Conservation (phyloP, 2,329 filamentous ascomycete species). For the Juglanconis oblonga region DNA sequence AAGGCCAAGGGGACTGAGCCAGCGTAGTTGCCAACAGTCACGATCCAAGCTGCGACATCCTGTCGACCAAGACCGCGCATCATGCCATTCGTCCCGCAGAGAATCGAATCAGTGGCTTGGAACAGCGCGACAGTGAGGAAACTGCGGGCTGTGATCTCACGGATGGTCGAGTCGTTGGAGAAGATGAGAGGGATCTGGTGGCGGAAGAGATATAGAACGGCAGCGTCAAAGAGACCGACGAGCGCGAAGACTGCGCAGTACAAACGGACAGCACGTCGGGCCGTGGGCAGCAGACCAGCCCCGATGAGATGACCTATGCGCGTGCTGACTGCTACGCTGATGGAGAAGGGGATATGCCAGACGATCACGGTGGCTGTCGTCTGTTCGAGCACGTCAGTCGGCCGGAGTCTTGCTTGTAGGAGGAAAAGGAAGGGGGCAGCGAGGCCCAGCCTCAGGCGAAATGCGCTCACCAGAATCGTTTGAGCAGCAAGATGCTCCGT, state of each 20-base stretch:
- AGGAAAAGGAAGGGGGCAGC: not conserved
- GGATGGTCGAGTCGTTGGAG: slow-evolving; percentile 29
- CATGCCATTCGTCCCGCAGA: slow-evolving; percentile 35
- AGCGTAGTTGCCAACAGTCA: slow-evolving; percentile 35
- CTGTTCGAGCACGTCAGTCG: not conserved
- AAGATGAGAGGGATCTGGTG: slow-evolving; percentile 29
- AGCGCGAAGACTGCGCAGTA: slow-evolving; percentile 32
- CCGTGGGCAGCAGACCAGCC: slow-evolving; percentile 29
- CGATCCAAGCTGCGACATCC: slow-evolving; percentile 34
- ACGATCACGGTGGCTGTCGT: slow-evolving; percentile 38
- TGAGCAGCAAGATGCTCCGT: slow-evolving; percentile 41
- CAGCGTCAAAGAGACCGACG: slow-evolving; percentile 33
- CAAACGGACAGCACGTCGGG: slow-evolving; percentile 29
- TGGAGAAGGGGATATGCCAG: slow-evolving; percentile 42
- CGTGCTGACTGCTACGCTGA: slow-evolving; percentile 39
- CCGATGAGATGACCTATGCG: slow-evolving; percentile 41
- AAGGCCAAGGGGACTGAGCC: slow-evolving; percentile 35
- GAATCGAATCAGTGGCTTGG: slow-evolving; percentile 34
- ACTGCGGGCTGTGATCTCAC: slow-evolving; percentile 27
- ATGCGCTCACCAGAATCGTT: slow-evolving; percentile 30
- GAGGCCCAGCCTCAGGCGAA: not conserved
- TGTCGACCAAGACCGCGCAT: slow-evolving; percentile 38
- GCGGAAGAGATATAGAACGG: slow-evolving; percentile 29
- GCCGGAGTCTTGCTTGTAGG: too few relatives aligned
- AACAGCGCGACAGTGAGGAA: slow-evolving; percentile 32